phyloP scores from a whole-genome alignment of 148 eudicot species.

The Nepenthes gracilis region DNA sequence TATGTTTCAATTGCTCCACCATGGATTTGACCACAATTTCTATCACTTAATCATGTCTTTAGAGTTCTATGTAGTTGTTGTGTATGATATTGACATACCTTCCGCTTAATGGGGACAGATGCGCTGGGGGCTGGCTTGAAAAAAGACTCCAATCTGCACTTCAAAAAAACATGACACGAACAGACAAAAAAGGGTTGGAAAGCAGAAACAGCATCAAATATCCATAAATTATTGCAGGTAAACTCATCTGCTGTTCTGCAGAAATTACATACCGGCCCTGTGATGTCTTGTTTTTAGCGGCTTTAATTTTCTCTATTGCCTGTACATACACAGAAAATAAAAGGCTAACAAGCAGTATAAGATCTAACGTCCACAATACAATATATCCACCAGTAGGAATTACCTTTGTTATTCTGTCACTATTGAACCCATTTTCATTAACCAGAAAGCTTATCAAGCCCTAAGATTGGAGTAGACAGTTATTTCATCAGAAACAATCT shows the following conservation, averaged over 20 bases:
- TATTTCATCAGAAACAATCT: neutral
- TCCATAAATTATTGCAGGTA: neutral
- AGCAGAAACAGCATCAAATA: neutral
- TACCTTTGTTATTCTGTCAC: conserved; percentile 83
- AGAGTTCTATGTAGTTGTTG: neutral
- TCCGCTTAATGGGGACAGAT: conserved; percentile 62
- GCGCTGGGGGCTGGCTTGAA: conserved; percentile 54
- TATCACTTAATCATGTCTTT: no score
- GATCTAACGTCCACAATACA: neutral
- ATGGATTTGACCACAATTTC: neutral
- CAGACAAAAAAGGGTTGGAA: neutral
- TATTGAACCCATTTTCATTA: conserved; percentile 87
- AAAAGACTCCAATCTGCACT: conserved; percentile 68
- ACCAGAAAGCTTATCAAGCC: conserved; percentile 83
- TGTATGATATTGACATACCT: conserved; percentile 38
- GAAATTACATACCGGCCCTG: conserved; percentile 66
- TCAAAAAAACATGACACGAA: conserved; percentile 8
- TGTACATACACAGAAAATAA: conserved; percentile 10
- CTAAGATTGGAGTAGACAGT: conserved; percentile 23
- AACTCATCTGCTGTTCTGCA: conserved; percentile 4
- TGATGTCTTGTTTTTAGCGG: conserved; percentile 77
- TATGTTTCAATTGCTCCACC: no score
- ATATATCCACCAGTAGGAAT: neutral
- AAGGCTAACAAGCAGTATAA: neutral
- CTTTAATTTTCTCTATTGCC: conserved; percentile 96